These are phyloP conservation scores for Raffaelea albimanens DNA, from an alignment of 2,329 filamentous ascomycete genomes.

Conservation along the genomic window DNA sequence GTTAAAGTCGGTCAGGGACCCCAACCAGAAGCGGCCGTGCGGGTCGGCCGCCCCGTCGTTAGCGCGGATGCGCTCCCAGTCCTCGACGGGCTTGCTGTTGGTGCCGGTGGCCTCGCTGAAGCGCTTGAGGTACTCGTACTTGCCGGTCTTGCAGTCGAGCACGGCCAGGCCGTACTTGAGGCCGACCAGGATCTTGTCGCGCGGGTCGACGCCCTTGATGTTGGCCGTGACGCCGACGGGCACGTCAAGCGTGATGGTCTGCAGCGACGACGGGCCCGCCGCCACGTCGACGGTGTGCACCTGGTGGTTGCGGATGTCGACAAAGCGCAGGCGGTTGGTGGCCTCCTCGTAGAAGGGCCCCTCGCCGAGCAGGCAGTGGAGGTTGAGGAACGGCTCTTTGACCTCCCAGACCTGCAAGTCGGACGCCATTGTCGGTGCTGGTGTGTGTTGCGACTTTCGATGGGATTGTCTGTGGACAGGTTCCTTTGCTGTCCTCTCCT, in stretches of 20 bases:
- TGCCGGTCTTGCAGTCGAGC: conserved; percentile 52
- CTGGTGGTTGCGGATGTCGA: conserved; percentile 73
- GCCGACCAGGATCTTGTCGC: conserved; percentile 62
- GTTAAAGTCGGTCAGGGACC: conserved; percentile 71
- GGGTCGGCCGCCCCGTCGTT: conserved; percentile 81
- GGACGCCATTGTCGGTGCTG: conserved; percentile 19
- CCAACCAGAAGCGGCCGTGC: conserved; percentile 74
- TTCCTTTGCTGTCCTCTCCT: no score
- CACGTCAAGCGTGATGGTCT: conserved; percentile 43
- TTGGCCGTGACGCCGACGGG: conserved; percentile 64
- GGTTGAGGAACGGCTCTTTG: conserved; percentile 46
- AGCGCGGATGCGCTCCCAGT: conserved; percentile 49
- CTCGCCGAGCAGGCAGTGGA: conserved; percentile 61
- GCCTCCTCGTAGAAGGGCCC: conserved; percentile 63
- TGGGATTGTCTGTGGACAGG: no score
- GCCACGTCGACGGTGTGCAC: conserved; percentile 62
- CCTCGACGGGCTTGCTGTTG: conserved; percentile 2
- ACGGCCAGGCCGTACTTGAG: conserved; percentile 77
- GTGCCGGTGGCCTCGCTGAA: conserved; percentile 27
- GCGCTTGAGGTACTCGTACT: conserved; percentile 42
- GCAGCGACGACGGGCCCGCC: conserved; percentile 52
- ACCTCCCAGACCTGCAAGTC: conserved; percentile 40
- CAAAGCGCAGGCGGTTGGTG: conserved; percentile 60
- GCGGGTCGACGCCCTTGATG: conserved; percentile 55
- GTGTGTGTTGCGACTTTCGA: no score